phyloP scores from a whole-genome alignment of 805 yeast species.

The Candida lessepsii region DNA sequence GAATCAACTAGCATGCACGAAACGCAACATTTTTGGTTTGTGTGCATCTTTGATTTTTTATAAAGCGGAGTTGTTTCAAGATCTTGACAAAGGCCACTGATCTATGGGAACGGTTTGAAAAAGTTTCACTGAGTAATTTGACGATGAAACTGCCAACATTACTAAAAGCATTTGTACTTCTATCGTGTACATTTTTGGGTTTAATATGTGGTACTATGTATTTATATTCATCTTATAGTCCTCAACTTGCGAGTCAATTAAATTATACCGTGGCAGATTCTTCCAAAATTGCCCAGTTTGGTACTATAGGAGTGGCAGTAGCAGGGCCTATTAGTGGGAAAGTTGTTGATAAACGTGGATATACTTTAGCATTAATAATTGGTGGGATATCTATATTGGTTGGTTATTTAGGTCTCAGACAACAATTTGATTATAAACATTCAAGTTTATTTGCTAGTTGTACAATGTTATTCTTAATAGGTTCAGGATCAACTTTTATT shows the following conservation, averaged over 20 bases:
- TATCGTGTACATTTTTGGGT: conserved; percentile 43
- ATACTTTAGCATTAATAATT: conserved; percentile 46
- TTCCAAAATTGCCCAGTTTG: conserved; percentile 63
- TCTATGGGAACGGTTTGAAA: too few relatives aligned
- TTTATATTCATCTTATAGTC: conserved; percentile 73
- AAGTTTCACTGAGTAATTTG: background rate
- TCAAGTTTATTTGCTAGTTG: conserved; percentile 44
- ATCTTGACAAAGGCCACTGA: background rate
- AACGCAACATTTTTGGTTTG: background rate
- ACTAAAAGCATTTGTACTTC: conserved; percentile 23
- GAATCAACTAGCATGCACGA: background rate
- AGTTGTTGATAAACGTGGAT: conserved; percentile 63
- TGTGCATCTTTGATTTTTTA: too few relatives aligned
- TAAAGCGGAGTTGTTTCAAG: background rate
- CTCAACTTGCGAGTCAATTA: conserved; percentile 64
- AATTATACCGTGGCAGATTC: conserved; percentile 60
- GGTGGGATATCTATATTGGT: conserved; percentile 50
- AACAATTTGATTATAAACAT: conserved; percentile 44
- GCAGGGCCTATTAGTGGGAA: conserved; percentile 69
- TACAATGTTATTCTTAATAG: conserved; percentile 53
- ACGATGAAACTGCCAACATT: conserved; percentile 19
- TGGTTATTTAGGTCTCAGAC: conserved; percentile 58
- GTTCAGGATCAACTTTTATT: conserved; percentile 66
- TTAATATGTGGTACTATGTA: conserved; percentile 73
- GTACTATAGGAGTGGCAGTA: conserved; percentile 61